These are phyloP conservation scores for Hirschioporus abietinus DNA, from an alignment of 768 basidiomycete species.

Conservation along the genomic window DNA sequence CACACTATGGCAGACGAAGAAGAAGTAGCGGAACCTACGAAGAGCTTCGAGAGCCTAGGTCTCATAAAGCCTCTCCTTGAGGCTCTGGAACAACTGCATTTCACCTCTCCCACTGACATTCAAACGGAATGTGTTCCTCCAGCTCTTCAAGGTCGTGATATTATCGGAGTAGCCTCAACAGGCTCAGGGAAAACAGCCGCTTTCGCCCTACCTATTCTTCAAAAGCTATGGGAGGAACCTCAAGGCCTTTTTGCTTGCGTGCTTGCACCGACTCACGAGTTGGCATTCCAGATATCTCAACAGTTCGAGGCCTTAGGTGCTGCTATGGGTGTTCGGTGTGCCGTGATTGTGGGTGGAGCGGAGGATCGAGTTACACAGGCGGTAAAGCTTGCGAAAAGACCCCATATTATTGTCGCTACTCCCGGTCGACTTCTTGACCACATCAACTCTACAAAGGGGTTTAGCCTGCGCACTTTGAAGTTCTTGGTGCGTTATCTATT, in stretches of 20 bases:
- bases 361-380: constrained; percentile 80
- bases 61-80: constrained; percentile 86
- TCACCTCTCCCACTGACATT: constrained; percentile 85
- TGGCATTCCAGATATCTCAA: constrained; percentile 97
- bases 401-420: constrained; percentile 93
- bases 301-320: constrained; percentile 91
- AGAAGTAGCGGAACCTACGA: constrained; percentile 20
- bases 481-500: constrained; percentile 66
- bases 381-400: constrained; percentile 87
- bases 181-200: constrained; percentile 98
- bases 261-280: constrained; percentile 94
- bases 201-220: constrained; percentile 92
- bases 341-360: constrained; percentile 93
- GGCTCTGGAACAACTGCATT: constrained; percentile 76
- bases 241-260: constrained; percentile 90
- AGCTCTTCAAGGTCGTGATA: constrained; percentile 88
- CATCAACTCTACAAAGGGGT: constrained; percentile 96
- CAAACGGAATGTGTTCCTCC: constrained; percentile 80
- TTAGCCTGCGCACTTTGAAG: constrained; percentile 77
- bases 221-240: constrained; percentile 95
- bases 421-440: constrained; percentile 92
- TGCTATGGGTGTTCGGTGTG: constrained; percentile 87
- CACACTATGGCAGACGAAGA: not conserved
- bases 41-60: constrained; percentile 78
- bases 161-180: constrained; percentile 97